A percentile compares a stretch with the other conserved stretches of the same genome.
Evolutionary conservation across 768 basidiomycete species (phyloP).

Genomic region (Pulveroboletus ravenelii): DNA sequence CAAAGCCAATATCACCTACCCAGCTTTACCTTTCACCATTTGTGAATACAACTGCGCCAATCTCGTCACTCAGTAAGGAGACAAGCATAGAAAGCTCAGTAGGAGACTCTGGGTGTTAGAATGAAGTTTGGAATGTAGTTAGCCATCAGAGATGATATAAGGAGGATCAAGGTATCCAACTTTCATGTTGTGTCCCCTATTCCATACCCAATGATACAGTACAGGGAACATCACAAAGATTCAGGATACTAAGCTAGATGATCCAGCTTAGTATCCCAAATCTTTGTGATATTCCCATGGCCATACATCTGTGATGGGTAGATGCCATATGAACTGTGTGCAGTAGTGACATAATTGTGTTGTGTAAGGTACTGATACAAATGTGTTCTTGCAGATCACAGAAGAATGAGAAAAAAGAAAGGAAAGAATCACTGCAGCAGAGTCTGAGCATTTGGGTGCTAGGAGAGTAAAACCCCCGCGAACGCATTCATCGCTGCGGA

Average conservation of each 20-base stretch:
- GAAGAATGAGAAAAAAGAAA: background rate
- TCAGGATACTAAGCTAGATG: too few relatives aligned
- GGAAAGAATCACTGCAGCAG: background rate
- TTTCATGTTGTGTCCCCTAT: conserved; percentile 39
- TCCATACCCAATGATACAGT: too few relatives aligned
- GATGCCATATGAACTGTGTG: too few relatives aligned
- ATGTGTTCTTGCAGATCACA: background rate
- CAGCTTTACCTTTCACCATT: conserved; percentile 24
- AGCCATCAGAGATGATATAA: background rate
- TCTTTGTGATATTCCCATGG: background rate
- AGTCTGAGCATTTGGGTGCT: too few relatives aligned
- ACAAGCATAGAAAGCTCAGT: conserved; percentile 33
- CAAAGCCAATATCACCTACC: conserved; percentile 5
- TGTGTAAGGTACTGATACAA: too few relatives aligned
- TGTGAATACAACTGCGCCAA: conserved; percentile 35
- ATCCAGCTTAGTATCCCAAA: conserved; percentile 10
- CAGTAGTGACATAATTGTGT: too few relatives aligned
- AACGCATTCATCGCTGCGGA: background rate
- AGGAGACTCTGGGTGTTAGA: conserved; percentile 29
- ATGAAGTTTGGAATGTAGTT: conserved; percentile 26
- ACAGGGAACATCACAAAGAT: background rate
- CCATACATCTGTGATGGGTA: background rate
- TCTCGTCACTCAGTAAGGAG: conserved; percentile 30
- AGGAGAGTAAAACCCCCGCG: background rate
- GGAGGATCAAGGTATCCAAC: background rate